A percentile compares a stretch with the other conserved stretches of the same genome.
These are phyloP conservation scores for Opeltia flavorubescens DNA, from an alignment of 495 filamentous ascomycete species.

Conservation along the genomic window DNA sequence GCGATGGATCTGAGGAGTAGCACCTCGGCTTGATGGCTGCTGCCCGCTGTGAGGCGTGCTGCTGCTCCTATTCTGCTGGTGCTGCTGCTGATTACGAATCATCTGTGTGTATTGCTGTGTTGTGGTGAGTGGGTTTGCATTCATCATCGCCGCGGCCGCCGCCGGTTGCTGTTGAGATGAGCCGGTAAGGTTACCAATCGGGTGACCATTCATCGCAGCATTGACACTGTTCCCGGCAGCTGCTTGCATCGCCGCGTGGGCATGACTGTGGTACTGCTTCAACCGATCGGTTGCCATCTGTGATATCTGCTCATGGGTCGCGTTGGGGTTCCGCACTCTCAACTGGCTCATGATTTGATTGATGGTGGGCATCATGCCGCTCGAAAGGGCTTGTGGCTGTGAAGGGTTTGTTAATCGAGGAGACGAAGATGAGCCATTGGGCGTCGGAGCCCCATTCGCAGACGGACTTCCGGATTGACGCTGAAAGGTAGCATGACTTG, in stretches of 20 bases:
- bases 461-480: slow-evolving; percentile 36
- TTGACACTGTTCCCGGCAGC: slow-evolving; percentile 37
- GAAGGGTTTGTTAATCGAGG: slow-evolving; percentile 28
- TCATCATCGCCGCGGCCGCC: slow-evolving; percentile 15
- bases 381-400: slow-evolving; percentile 37
- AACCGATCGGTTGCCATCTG: slow-evolving; percentile 48
- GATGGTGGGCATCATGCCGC: slow-evolving; percentile 39
- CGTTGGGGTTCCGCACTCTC: slow-evolving; percentile 38
- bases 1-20: slow-evolving; percentile 33
- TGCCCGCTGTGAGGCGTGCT: slow-evolving; percentile 29
- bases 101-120: slow-evolving; percentile 61
- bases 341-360: slow-evolving; percentile 37
- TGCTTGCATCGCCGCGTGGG: slow-evolving; percentile 50
- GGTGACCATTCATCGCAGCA: not conserved
- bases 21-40: slow-evolving; percentile 23
- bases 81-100: slow-evolving; percentile 51
- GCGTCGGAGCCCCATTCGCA: slow-evolving; percentile 28
- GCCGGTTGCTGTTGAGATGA: slow-evolving; percentile 15
- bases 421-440: slow-evolving; percentile 35
- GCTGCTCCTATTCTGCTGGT: slow-evolving; percentile 28
- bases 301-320: slow-evolving; percentile 42
- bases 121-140: slow-evolving; percentile 21
- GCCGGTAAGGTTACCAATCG: not conserved
- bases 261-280: slow-evolving; percentile 27
- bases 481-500: slow-evolving; percentile 39